Conservation (phyloP, 2,329 filamentous ascomycete species). For the Penicillium sp. region DNA sequence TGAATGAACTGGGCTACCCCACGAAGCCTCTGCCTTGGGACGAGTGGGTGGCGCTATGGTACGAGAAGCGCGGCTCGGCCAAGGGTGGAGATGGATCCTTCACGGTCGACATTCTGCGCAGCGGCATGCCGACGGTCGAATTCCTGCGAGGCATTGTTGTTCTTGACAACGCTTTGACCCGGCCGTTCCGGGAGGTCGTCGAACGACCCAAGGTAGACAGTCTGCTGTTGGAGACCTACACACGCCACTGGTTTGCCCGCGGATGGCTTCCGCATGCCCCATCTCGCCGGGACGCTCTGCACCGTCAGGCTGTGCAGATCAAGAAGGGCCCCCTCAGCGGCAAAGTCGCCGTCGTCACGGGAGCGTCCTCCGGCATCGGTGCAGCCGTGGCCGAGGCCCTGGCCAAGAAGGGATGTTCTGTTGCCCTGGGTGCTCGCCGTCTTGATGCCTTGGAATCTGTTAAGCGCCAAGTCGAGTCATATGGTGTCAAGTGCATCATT, state of each 20-base stretch:
- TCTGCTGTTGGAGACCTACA: constrained; percentile 68
- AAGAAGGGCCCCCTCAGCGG: constrained; percentile 58
- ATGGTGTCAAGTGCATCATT: constrained; percentile 60
- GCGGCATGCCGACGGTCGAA: constrained; percentile 71
- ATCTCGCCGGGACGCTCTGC: constrained; percentile 43
- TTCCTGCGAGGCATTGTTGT: constrained; percentile 66
- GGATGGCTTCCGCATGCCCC: constrained; percentile 68
- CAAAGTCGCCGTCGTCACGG: constrained; percentile 69
- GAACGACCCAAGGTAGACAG: constrained; percentile 63
- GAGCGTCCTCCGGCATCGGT: constrained; percentile 73
- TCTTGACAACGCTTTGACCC: constrained; percentile 64
- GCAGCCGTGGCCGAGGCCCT: constrained; percentile 66
- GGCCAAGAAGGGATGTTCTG: constrained; percentile 63
- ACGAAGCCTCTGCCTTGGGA: constrained; percentile 63
- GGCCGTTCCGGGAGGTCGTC: constrained; percentile 52
- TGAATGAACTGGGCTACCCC: constrained; percentile 63
- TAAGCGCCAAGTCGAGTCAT: constrained; percentile 53
- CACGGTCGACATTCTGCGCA: constrained; percentile 71
- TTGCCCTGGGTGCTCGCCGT: constrained; percentile 67
- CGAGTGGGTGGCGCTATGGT: constrained; percentile 70
- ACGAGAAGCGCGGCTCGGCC: constrained; percentile 58
- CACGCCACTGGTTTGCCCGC: constrained; percentile 71
- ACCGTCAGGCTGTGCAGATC: constrained; percentile 41
- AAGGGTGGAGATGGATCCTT: constrained; percentile 66
- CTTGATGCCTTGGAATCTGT: constrained; percentile 62